Evolutionary conservation across 371 early-diverging fungal species (phyloP).

Genomic region (Syncephalastrum monosporum): DNA sequence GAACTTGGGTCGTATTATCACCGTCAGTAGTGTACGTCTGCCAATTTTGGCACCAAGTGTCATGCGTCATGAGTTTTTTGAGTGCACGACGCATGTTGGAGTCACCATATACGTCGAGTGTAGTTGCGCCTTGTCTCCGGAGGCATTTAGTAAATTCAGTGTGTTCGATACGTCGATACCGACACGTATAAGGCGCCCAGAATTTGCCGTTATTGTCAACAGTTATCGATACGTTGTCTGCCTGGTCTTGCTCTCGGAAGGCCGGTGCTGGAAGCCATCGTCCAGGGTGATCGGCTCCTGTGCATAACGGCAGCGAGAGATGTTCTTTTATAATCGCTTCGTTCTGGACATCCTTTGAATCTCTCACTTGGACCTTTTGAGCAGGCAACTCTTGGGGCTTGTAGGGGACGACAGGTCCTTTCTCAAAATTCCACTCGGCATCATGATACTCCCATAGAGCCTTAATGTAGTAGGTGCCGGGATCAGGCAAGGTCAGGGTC

Average conservation of each 20-base stretch:
- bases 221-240: slow-evolving; percentile 5
- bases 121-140: slow-evolving; percentile 25
- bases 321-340: slow-evolving; percentile 21
- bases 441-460: slow-evolving; percentile 44
- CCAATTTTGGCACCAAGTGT: slow-evolving; percentile 49
- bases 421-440: slow-evolving; percentile 51
- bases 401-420: slow-evolving; percentile 39
- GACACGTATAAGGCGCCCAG: slow-evolving; percentile 53
- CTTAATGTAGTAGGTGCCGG: slow-evolving; percentile 31
- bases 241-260: slow-evolving; percentile 12
- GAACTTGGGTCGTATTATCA: neutral
- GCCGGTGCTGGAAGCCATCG: slow-evolving; percentile 38
- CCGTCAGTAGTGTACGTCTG: neutral
- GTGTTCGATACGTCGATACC: slow-evolving; percentile 40
- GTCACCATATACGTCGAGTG: slow-evolving; percentile 51
- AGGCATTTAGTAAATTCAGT: slow-evolving; percentile 40
- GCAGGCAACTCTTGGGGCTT: slow-evolving; percentile 17
- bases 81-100: slow-evolving; percentile 53
- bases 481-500: slow-evolving; percentile 31
- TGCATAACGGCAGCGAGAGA: slow-evolving; percentile 45
- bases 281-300: slow-evolving; percentile 33
- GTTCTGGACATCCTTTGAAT: neutral
- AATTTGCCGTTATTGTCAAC: slow-evolving; percentile 30
- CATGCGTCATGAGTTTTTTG: slow-evolving; percentile 50
- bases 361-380: neutral